These are phyloP conservation scores for Aphanomyces cochlioides DNA, from an alignment of 352 stramenopile genomes.

Conservation along the genomic window DNA sequence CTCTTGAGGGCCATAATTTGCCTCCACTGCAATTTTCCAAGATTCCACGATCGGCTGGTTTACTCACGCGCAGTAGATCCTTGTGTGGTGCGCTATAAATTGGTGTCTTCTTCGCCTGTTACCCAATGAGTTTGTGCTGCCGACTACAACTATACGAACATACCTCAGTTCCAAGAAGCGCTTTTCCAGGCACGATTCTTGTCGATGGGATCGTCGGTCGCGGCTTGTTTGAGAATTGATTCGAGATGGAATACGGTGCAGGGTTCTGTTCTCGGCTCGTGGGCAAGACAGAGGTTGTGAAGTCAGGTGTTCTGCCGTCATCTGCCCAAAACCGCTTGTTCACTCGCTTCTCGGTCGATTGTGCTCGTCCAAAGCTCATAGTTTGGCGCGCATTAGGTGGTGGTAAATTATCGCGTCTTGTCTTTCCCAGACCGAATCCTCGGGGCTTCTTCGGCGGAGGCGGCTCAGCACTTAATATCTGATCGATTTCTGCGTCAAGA, in stretches of 20 bases:
- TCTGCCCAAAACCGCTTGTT: background rate
- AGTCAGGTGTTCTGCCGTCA: background rate
- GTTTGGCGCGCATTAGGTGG: too few relatives aligned
- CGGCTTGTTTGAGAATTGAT: background rate
- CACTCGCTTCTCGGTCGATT: background rate
- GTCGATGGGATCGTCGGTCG: conserved; percentile 1
- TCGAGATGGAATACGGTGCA: background rate
- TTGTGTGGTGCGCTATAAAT: background rate
- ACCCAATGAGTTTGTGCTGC: too few relatives aligned
- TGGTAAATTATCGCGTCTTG: too few relatives aligned
- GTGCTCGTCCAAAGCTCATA: too few relatives aligned
- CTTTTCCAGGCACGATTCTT: background rate
- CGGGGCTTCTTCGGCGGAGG: background rate
- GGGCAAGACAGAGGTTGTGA: background rate
- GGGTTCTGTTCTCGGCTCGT: background rate
- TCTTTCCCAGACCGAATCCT: background rate
- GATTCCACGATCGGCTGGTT: background rate
- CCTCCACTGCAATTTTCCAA: conserved; percentile 9
- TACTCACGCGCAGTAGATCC: background rate
- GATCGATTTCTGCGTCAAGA: conserved; percentile 3
- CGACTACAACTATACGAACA: background rate
- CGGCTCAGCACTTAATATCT: background rate
- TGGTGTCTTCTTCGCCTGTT: background rate
- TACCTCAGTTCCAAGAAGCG: background rate
- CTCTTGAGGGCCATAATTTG: background rate